Evolutionary conservation across 1,139 yeast genomes (phyloP).

Genomic region (Suhomyces chickasaworum): DNA sequence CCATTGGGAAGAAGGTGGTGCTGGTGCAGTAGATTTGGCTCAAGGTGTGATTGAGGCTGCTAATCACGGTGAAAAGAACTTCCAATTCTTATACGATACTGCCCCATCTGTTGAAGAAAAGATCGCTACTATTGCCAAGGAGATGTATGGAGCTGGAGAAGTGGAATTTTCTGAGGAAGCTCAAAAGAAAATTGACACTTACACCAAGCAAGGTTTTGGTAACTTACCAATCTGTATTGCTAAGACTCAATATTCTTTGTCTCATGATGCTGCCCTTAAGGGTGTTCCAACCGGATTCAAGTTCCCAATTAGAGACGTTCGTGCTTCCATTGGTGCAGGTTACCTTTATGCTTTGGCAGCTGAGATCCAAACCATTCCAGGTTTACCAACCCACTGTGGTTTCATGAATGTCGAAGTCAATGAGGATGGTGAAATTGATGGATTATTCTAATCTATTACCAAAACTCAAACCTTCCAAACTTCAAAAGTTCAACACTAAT

Average conservation of each 20-base stretch:
- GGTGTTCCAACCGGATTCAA: constrained; percentile 81
- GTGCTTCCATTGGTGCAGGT: constrained; percentile 83
- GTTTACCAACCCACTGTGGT: constrained; percentile 80
- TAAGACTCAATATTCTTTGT: constrained; percentile 79
- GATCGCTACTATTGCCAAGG: constrained; percentile 77
- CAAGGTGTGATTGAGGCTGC: constrained; percentile 80
- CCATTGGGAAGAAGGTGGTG: constrained; percentile 99
- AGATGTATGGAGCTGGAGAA: constrained; percentile 83
- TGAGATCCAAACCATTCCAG: constrained; percentile 83
- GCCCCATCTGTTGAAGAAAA: constrained; percentile 73
- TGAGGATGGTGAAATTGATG: constrained; percentile 82
- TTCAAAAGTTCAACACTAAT: constrained; percentile 20
- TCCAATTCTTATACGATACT: constrained; percentile 73
- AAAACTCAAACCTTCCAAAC: too few relatives aligned
- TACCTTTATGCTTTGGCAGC: constrained; percentile 81
- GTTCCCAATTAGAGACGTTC: constrained; percentile 77
- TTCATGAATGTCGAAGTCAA: constrained; percentile 83
- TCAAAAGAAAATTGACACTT: constrained; percentile 62
- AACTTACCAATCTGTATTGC: constrained; percentile 81
- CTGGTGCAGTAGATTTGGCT: constrained; percentile 88
- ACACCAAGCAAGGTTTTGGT: constrained; percentile 70
- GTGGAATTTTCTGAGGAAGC: constrained; percentile 71
- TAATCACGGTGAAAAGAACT: constrained; percentile 50
- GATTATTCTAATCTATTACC: constrained; percentile 61
- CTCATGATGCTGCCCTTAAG: constrained; percentile 78